Conservation (phyloP, 2,329 filamentous ascomycete species). For the Whalleya microplaca region DNA sequence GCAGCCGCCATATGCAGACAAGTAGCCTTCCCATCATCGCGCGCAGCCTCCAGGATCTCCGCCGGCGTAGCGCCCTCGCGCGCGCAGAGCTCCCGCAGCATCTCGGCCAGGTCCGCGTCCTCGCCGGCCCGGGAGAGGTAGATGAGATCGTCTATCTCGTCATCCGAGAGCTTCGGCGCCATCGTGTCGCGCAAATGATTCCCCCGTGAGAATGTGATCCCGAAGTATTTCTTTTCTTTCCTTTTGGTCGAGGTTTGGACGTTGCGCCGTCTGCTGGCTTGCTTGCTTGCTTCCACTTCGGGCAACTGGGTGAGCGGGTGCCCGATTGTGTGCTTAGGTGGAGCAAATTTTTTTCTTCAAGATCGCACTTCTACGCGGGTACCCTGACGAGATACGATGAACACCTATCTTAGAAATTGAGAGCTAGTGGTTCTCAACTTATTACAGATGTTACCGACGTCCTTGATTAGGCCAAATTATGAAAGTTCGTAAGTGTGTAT, state of each 20-base stretch:
- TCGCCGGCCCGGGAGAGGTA: constrained; percentile 85
- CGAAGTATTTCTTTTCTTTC: background rate
- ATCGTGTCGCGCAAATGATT: constrained; percentile 36
- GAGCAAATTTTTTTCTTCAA: background rate
- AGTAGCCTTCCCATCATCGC: constrained; percentile 77
- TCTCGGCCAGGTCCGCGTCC: constrained; percentile 64
- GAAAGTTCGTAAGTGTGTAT: background rate
- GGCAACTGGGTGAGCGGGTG: background rate
- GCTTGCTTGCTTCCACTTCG: background rate
- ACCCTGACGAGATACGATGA: background rate
- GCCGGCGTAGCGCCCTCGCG: constrained; percentile 62
- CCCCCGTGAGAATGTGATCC: background rate
- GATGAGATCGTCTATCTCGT: constrained; percentile 88
- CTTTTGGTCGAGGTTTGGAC: background rate
- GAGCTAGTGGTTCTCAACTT: background rate
- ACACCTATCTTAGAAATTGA: background rate
- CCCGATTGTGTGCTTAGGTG: background rate
- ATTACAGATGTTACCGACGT: background rate
- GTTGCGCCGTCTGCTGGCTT: background rate
- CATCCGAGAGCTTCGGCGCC: constrained; percentile 66
- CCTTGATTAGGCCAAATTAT: background rate
- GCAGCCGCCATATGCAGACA: constrained; percentile 90
- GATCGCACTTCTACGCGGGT: background rate
- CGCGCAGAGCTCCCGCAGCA: constrained; percentile 62
- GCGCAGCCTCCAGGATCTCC: constrained; percentile 70